These are phyloP conservation scores for Psidium friedrichsthalianum DNA, from an alignment of 345 rosid species.

Conservation along the genomic window DNA sequence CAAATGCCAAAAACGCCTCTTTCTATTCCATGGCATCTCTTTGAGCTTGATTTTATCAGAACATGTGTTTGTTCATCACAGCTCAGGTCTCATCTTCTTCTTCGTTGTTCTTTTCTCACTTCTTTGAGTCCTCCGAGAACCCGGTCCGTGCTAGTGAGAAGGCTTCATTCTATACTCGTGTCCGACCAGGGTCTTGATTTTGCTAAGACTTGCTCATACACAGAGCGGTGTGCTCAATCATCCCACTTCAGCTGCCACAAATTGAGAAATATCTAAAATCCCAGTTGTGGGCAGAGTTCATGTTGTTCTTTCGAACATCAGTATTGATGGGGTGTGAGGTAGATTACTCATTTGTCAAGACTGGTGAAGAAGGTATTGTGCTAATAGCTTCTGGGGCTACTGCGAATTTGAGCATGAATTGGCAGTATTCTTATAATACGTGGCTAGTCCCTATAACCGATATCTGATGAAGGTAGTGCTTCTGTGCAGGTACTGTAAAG, in stretches of 20 bases:
- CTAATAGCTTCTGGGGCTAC: constrained; percentile 47
- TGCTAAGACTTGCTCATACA: constrained; percentile 35
- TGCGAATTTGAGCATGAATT: constrained; percentile 57
- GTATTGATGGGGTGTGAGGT: constrained; percentile 29
- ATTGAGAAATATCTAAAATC: constrained; percentile 45
- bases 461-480: constrained; percentile 53
- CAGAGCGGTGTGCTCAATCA: constrained; percentile 41
- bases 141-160: constrained; percentile 22
- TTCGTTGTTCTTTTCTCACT: constrained; percentile 14
- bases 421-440: constrained; percentile 53
- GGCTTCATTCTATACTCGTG: constrained; percentile 38
- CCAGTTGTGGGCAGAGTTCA: constrained; percentile 51
- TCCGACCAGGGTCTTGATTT: constrained; percentile 52
- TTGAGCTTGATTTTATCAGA: neutral
- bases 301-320: constrained; percentile 40
- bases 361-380: constrained; percentile 36
- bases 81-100: neutral
- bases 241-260: constrained; percentile 48
- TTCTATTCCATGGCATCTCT: neutral
- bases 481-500: constrained; percentile 36
- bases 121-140: constrained; percentile 16
- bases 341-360: constrained; percentile 31
- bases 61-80: neutral
- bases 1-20: neutral
- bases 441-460: constrained; percentile 35